Evolutionary conservation across 768 basidiomycete genomes (phyloP), one percentile per base, ranked within the genome.

Genomic region (Rubroboletus satanas): DNA sequence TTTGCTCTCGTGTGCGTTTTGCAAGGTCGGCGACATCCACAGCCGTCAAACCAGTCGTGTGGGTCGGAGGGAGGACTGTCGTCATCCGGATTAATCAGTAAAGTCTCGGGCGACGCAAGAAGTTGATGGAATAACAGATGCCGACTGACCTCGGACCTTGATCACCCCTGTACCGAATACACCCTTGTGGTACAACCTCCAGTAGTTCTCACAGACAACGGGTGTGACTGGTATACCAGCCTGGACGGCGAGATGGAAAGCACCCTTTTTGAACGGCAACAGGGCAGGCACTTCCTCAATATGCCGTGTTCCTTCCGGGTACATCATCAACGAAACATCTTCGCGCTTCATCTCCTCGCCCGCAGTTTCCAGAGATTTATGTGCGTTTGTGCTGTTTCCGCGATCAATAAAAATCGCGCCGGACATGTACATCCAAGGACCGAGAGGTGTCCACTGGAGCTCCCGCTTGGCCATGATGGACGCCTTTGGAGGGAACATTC

Each of bases 241-340:
- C 72, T 94, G 87, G 26, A 98, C 80, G 29, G 97, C 97, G 47
- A 98, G 81, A 68, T 98, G 94, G 79, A 98, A 98, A 4, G 93
- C 95, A 38, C 97, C 97, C 72, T 98, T 99, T 79, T 99, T 99
- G 77, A 99, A 87, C 3, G 92, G 88, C 6, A 90, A 77, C 68
- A 99, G 73, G 32, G 82, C 79, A 8, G 88, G 80, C 32, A 77
- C 73, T 57, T 85, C 76, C 21, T 79, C 79, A 54, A 81, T 81
- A 42, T 91, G 84, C 35, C 96, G 84, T 11, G 97, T 99, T 31
- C 97, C 97, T 74, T 98, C 97, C 1, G 96, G 93, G 74, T 93
- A 98, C 72, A 99, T 85, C 89, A 92, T 96, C 45, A 98, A 73
- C 15, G 92, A 93, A 17, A 88, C 79, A 57, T 82, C 73, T 36